Evolutionary conservation across 148 eudicot species (phyloP), one percentile per base, ranked within the genome.

Genomic region (Fagopyrum tataricum): DNA sequence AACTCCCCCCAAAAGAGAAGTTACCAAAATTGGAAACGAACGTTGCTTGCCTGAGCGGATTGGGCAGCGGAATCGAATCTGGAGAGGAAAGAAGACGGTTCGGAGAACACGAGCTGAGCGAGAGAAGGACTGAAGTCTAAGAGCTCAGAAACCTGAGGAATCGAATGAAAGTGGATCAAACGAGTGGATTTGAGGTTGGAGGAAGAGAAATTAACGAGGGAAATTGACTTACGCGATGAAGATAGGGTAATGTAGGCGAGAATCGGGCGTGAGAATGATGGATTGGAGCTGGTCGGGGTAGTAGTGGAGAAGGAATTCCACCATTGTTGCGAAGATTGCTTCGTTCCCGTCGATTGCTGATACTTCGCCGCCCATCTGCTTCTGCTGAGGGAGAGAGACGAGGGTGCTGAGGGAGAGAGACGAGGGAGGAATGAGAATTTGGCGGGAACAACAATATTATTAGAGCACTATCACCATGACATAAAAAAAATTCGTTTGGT

Each of bases 161-260:
- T 5, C 24, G 31, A 51, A 64, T 17, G 15, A 31, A 31, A 48
- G 18, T 15, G 6, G 21, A 23, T 15, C 39, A 41, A 51, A 4
- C 5, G 3, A 70, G 1, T 37, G 69, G 69, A 14, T 64, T 62
- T 64, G 68, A 39, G 44, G 55, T 51, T 18, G 42, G 7, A 24
- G 67, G 39, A 37, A 58, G 51, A 53, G 4, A 59, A 6, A 46
- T n/a, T n/a, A n/a, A 1, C 42, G 37, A 9, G 71, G 58, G 6
- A 40, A 37, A 20, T 8, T n/a, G 37, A 58, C 73, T 42, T 90
- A 91, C 99, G 90, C 96, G 67, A 95, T 79, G 70, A 78, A 81
- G 68, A 95, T 87, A 78, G 99, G 90, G 81, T 91, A 90, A 81
- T 95, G 96, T 76, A 90, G 90, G 56, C 93, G 94, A 74, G 85